phyloP scores from a whole-genome alignment of 23 red algal genomes.

The Agarophyton chilense region DNA sequence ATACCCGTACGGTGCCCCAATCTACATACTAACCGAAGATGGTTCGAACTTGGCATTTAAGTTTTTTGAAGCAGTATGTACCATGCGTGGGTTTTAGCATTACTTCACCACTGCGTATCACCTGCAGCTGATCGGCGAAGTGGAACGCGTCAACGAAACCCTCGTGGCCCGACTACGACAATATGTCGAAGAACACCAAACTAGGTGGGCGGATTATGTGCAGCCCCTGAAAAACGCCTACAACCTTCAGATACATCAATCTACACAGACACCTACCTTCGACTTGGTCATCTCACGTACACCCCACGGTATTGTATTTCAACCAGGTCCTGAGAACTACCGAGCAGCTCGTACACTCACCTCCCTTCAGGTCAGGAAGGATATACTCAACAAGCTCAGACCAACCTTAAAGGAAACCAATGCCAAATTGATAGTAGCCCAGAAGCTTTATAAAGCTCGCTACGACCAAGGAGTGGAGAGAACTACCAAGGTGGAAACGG shows the following conservation, averaged over 20 bases:
- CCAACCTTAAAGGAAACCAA: not conserved
- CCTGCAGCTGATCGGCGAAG: constrained; percentile 11
- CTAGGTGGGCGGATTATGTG: not conserved
- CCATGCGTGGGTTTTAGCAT: not conserved
- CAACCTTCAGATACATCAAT: constrained; percentile 20
- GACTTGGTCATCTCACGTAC: constrained; percentile 27
- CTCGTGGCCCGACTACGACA: not conserved
- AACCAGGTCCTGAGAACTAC: not conserved
- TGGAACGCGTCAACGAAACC: constrained; percentile 46
- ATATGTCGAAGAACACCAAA: constrained; percentile 48
- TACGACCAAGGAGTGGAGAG: not conserved
- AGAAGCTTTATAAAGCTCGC: not conserved
- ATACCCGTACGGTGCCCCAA: not conserved
- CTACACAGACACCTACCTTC: not conserved
- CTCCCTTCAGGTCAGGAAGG: not conserved
- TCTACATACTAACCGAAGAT: constrained; percentile 45
- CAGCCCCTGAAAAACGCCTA: constrained; percentile 13
- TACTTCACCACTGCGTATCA: constrained; percentile 50
- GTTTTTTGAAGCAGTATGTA: constrained; percentile 30
- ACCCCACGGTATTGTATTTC: constrained; percentile 3
- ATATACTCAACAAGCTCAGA: not conserved
- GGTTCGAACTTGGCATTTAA: constrained; percentile 9
- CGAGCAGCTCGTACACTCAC: not conserved
- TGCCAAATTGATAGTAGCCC: not conserved
- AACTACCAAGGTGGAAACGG: not conserved